Conservation (phyloP, 1,284 basidiomycete species). For the Ganoderma leucocontextum region DNA sequence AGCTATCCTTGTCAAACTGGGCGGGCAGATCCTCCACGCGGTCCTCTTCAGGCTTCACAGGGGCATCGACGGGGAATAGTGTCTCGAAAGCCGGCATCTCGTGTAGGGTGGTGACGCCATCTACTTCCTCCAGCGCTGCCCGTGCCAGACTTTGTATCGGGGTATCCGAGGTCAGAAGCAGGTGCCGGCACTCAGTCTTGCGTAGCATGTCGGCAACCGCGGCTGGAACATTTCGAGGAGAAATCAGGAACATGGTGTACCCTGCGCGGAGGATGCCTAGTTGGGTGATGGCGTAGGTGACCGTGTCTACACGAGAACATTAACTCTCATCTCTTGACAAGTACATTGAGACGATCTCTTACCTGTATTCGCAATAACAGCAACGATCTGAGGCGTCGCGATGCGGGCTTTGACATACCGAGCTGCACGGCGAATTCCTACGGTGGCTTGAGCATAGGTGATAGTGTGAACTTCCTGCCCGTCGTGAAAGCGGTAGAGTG, state of each 20-base stretch:
- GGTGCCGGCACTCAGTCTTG: constrained; percentile 18
- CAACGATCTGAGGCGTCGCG: constrained; percentile 19
- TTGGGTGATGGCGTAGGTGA: constrained; percentile 41
- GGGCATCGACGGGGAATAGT: constrained; percentile 16
- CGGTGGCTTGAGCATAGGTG: constrained; percentile 20
- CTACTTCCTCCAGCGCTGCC: constrained; percentile 9
- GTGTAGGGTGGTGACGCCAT: constrained; percentile 12
- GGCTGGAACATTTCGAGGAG: constrained; percentile 31
- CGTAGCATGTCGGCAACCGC: constrained; percentile 35
- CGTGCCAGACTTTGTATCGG: constrained; percentile 12
- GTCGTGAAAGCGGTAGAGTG: constrained; percentile 42
- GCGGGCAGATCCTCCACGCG: constrained; percentile 19
- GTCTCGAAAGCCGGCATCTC: constrained; percentile 32
- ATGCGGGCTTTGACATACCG: constrained; percentile 23
- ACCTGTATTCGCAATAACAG: constrained; percentile 31
- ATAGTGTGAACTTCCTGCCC: constrained; percentile 17
- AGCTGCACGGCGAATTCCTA: constrained; percentile 25
- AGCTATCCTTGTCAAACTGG: constrained; percentile 10
- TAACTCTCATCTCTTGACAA: not conserved
- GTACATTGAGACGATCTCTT: not conserved
- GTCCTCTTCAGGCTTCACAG: not conserved
- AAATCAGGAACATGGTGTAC: constrained; percentile 36
- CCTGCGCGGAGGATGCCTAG: constrained; percentile 44
- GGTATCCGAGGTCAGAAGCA: constrained; percentile 24
- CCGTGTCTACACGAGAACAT: constrained; percentile 37